phyloP scores from a whole-genome alignment of 768 basidiomycete species.

The Naematelia encephala region DNA sequence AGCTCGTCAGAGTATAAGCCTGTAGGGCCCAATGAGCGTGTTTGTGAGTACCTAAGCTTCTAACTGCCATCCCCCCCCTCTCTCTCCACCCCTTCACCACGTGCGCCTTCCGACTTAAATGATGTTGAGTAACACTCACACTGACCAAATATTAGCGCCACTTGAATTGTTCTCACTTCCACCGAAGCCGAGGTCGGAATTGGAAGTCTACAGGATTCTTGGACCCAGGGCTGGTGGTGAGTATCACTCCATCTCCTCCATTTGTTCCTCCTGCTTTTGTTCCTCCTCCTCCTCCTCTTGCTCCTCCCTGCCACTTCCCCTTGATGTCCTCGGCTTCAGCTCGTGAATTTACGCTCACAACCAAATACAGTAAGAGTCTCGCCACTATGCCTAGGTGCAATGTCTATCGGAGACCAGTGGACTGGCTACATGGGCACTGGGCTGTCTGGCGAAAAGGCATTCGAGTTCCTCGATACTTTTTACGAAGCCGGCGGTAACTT shows the following conservation, averaged over 20 bases:
- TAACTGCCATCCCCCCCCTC: no score
- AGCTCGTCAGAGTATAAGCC: background rate
- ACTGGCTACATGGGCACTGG: conserved; percentile 1
- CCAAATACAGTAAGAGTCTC: conserved; percentile 48
- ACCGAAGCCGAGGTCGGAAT: background rate
- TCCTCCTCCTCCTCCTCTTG: background rate
- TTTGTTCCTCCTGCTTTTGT: background rate
- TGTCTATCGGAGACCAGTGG: conserved; percentile 52
- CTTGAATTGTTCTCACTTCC: background rate
- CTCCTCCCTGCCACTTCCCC: background rate
- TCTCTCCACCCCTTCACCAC: no score
- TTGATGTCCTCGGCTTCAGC: background rate
- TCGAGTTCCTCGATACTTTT: conserved; percentile 54
- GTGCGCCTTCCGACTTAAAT: no score
- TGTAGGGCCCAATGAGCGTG: background rate
- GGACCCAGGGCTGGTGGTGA: background rate
- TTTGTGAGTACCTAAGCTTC: background rate
- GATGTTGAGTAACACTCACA: background rate
- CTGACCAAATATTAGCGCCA: background rate
- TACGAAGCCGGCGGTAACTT: conserved; percentile 56
- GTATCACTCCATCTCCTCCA: background rate
- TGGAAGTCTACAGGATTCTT: background rate
- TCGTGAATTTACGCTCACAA: background rate
- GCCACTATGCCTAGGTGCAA: conserved; percentile 52
- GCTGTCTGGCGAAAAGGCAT: conserved; percentile 51